Conservation (phyloP, 2,329 filamentous ascomycete genomes). For the Biscogniauxia mediterranea region DNA sequence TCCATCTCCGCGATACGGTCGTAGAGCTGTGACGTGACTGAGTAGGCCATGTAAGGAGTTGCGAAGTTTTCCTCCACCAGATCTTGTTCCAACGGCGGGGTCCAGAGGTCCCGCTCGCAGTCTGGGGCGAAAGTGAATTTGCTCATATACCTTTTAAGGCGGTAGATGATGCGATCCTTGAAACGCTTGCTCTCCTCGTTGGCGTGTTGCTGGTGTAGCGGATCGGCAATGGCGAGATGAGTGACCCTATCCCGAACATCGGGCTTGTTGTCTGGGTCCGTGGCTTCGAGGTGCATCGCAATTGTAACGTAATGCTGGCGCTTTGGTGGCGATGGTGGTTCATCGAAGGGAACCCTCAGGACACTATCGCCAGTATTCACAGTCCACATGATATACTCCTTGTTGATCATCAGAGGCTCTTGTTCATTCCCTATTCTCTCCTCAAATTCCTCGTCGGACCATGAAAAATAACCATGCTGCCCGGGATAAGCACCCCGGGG, state of each 20-base stretch:
- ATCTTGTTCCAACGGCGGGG: not conserved
- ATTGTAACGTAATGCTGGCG: slow-evolving; percentile 7
- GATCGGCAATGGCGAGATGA: not conserved
- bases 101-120: not conserved
- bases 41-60: slow-evolving; percentile 3
- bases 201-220: not conserved
- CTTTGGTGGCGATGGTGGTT: not conserved
- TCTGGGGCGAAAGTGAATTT: not conserved
- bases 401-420: not conserved
- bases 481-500: not conserved
- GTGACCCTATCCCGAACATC: not conserved
- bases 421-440: not conserved
- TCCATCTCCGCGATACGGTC: slow-evolving; percentile 5
- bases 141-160: not conserved
- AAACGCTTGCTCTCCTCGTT: not conserved
- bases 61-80: not conserved
- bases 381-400: not conserved
- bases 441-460: not conserved
- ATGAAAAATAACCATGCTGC: not conserved
- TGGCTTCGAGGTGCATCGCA: slow-evolving; percentile 1
- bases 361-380: not conserved
- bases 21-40: slow-evolving; percentile 3
- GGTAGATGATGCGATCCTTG: not conserved
- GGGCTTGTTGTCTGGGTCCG: not conserved
- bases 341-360: not conserved